phyloP scores from a whole-genome alignment of 495 filamentous ascomycete species.

The Lasiosphaeria hispida region DNA sequence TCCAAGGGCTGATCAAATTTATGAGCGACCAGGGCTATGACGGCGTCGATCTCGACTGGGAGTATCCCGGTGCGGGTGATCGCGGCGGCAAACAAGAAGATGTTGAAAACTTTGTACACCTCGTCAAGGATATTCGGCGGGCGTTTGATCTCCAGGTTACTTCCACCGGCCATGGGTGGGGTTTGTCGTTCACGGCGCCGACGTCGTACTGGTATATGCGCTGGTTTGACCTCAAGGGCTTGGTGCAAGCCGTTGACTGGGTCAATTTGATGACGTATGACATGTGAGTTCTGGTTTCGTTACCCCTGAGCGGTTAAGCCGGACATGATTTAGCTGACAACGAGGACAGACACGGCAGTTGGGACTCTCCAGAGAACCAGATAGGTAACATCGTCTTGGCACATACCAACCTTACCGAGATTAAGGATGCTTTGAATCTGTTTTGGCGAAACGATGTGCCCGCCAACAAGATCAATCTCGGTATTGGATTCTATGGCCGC shows the following conservation, averaged over 20 bases:
- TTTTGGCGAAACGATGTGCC: constrained; percentile 51
- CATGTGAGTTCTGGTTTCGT: background rate
- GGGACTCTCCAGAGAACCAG: constrained; percentile 24
- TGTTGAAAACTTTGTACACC: constrained; percentile 39
- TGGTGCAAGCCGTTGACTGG: constrained; percentile 44
- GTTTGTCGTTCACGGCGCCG: constrained; percentile 44
- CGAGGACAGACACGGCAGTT: constrained; percentile 31
- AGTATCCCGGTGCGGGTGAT: constrained; percentile 45
- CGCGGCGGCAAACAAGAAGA: constrained; percentile 43
- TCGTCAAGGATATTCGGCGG: constrained; percentile 36
- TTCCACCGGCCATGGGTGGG: constrained; percentile 26
- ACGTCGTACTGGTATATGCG: constrained; percentile 55
- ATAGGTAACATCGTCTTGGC: constrained; percentile 36
- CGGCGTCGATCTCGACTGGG: constrained; percentile 55
- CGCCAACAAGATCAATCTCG: constrained; percentile 42
- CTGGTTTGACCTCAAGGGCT: constrained; percentile 43
- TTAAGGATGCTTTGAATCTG: constrained; percentile 45
- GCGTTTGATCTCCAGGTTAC: constrained; percentile 16
- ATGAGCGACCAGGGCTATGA: constrained; percentile 48
- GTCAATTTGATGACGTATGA: constrained; percentile 59
- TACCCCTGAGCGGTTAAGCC: constrained; percentile 17
- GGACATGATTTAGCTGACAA: background rate
- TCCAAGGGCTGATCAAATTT: constrained; percentile 41
- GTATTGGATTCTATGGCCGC: constrained; percentile 56
- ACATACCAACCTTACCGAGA: constrained; percentile 60